These are phyloP conservation scores for Zoysia matrella DNA, from an alignment of 202 grass and related monocot genomes.

Conservation along the genomic window DNA sequence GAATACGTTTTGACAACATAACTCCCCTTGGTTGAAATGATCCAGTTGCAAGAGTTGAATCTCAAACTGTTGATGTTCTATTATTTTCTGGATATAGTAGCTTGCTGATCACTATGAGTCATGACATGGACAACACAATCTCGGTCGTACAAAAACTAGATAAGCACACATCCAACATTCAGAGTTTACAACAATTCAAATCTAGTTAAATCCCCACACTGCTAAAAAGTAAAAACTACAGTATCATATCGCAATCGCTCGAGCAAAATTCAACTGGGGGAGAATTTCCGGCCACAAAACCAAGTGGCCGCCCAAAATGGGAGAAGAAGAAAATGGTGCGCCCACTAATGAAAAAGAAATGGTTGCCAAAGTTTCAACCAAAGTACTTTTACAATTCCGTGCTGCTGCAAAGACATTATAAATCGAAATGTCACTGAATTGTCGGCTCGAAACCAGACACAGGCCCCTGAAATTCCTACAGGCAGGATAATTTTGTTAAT, in stretches of 20 bases:
- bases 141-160: background rate
- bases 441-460: background rate
- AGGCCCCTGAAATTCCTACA: background rate
- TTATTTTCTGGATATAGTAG: constrained; percentile 6
- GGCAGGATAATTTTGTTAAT: background rate
- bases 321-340: background rate
- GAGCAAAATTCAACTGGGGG: background rate
- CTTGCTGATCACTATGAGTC: background rate
- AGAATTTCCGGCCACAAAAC: background rate
- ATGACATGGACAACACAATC: constrained; percentile 27
- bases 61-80: background rate
- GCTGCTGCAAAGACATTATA: background rate
- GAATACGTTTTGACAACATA: background rate
- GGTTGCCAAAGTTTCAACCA: background rate
- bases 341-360: background rate
- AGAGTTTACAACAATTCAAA: background rate
- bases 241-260: constrained; percentile 5
- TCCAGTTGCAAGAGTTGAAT: background rate
- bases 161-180: constrained; percentile 2
- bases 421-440: background rate
- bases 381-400: background rate
- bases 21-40: no score
- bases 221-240: background rate
- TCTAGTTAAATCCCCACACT: background rate
- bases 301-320: background rate